phyloP scores from a whole-genome alignment of 345 rosid genomes.

The Salix arbutifolia region DNA sequence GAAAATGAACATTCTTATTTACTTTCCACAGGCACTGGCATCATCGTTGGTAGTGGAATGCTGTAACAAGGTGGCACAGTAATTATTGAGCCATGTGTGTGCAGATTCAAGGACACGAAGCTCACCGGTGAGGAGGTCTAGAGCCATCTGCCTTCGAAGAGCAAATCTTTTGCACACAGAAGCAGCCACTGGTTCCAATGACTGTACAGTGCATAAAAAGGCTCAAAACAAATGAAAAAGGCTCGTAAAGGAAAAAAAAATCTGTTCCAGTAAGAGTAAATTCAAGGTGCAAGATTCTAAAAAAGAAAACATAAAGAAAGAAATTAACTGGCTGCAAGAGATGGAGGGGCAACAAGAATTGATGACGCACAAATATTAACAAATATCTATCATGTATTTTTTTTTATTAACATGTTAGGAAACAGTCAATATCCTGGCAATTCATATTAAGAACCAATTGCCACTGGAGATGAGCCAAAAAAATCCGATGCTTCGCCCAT shows the following conservation, averaged over 20 bases:
- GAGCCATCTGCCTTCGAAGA: conserved; percentile 55
- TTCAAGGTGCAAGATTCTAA: no score
- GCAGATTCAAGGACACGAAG: conserved; percentile 65
- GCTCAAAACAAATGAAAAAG: background rate
- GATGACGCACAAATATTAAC: no score
- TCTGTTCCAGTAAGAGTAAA: no score
- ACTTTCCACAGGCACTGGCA: background rate
- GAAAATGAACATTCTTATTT: background rate
- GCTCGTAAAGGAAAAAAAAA: background rate
- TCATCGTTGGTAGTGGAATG: background rate
- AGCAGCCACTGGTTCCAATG: conserved; percentile 20
- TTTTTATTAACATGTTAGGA: background rate
- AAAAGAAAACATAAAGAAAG: no score
- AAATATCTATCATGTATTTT: background rate
- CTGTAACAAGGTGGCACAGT: conserved; percentile 34
- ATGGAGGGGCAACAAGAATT: no score
- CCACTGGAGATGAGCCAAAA: background rate
- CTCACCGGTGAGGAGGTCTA: conserved; percentile 65
- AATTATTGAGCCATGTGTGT: conserved; percentile 60
- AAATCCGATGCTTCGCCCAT: background rate
- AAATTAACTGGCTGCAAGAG: no score
- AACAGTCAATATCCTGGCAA: no score
- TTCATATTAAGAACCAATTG: no score
- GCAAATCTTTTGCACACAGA: conserved; percentile 19
- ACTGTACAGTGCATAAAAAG: conserved; percentile 33